Base-by-base conservation (phyloP, 768 basidiomycete species). In the Wakefieldia striispora region DNA sequence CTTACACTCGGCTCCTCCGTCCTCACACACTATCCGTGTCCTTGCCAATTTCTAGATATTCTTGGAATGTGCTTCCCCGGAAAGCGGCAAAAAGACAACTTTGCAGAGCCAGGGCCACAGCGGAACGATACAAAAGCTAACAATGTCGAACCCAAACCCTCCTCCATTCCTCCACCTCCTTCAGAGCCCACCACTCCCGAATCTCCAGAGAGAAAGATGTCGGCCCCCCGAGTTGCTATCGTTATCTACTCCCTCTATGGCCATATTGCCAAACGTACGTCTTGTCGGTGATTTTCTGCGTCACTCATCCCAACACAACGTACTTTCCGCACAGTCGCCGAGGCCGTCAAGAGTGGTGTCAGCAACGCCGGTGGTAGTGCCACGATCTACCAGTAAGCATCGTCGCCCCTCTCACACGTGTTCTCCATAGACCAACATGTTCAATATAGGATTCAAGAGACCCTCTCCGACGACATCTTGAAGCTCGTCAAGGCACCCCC, bases 381-480 rank as follows among this genome's bases (percentile, higher is more conserved):
- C 3, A 70, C 68, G 29, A 79, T 78, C 51, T 77, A 69, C 63
- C 78, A 79, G 75, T 77, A 33, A 45, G 77, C 56, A 0, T 45
- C 6, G 40, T 2, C 12, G n/a, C 6, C 10, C n/a, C 17, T 6
- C 35, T 19, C 14, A 1, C 2, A 14, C 19, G 21, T 6, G 13
- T 38, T n/a, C n/a, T 4, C 31, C 10, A 13, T 31, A 8, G 13
- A 46, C 43, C 35, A 11, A 55, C 13, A 4, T 26, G 7, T n/a
- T 1, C 8, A 33, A 4, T 20, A 11, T 24, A 90, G 88, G 65
- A 80, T 95, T 55, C 72, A 87, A 50, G 93, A 95, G 71, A 95
- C 90, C 16, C 84, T 95, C 48, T 68, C 86, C 3, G 67, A 78
- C 16, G 88, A 91, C 23, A 66, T 94, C 46, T 73, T 93, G 49